Evolutionary conservation across 2,329 filamentous ascomycete species (phyloP).

Genomic region (Huntiella moniliformis): DNA sequence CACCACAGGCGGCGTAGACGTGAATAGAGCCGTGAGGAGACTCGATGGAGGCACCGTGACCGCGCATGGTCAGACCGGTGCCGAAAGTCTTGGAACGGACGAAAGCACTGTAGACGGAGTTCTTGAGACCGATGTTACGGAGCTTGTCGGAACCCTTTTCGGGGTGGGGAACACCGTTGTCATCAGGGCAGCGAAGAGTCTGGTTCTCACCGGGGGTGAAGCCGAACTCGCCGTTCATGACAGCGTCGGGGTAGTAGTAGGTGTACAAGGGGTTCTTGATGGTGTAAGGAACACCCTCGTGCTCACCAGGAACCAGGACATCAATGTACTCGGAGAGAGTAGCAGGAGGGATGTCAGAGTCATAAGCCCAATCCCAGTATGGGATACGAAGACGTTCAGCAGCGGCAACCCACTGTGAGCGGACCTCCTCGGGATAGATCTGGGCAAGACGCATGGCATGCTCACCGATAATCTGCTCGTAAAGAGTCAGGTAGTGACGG

Average conservation of each 20-base stretch:
- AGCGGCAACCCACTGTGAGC: constrained; percentile 23
- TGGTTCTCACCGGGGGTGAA: constrained; percentile 17
- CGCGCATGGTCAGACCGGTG: constrained; percentile 20
- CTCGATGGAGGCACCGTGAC: constrained; percentile 24
- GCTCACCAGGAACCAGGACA: constrained; percentile 24
- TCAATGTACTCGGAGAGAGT: constrained; percentile 19
- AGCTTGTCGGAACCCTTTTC: constrained; percentile 21
- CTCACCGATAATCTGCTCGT: constrained; percentile 34
- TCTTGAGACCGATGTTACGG: constrained; percentile 19
- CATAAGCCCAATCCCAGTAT: constrained; percentile 35
- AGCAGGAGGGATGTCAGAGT: constrained; percentile 25
- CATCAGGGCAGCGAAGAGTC: constrained; percentile 21
- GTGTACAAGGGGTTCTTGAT: constrained; percentile 34
- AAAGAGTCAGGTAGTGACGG: constrained; percentile 34
- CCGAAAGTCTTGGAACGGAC: constrained; percentile 20
- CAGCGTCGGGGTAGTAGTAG: constrained; percentile 28
- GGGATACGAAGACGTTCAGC: constrained; percentile 29
- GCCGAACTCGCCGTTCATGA: constrained; percentile 22
- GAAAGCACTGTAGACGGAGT: constrained; percentile 25
- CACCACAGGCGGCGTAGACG: constrained; percentile 23
- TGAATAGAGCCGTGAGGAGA: constrained; percentile 25
- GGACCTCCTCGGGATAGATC: constrained; percentile 22
- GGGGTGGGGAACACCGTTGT: constrained; percentile 20
- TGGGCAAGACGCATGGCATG: constrained; percentile 28
- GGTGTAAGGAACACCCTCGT: constrained; percentile 13